Evolutionary conservation across 768 basidiomycete species (phyloP).

Genomic region (Tylopilus sp.): DNA sequence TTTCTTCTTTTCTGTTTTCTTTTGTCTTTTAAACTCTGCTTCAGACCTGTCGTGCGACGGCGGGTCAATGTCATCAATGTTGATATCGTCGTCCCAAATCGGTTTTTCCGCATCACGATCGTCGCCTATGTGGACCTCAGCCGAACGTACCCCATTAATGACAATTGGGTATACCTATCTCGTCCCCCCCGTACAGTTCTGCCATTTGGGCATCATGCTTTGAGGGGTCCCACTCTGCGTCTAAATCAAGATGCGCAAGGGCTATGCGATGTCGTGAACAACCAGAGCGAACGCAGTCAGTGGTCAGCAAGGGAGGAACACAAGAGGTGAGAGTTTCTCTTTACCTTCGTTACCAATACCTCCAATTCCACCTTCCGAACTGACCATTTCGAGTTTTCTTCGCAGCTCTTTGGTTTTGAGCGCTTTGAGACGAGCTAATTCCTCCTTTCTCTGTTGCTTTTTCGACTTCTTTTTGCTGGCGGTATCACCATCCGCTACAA

Average conservation of each 20-base stretch:
- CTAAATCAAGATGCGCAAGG: constrained; percentile 72
- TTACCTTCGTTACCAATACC: constrained; percentile 27
- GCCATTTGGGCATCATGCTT: constrained; percentile 84
- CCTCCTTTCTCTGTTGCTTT: constrained; percentile 49
- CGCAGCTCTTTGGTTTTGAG: constrained; percentile 84
- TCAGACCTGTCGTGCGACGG: constrained; percentile 32
- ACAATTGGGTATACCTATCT: constrained; percentile 27
- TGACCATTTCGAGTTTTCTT: constrained; percentile 69
- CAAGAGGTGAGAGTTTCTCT: neutral
- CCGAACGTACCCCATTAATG: neutral
- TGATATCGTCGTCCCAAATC: constrained; percentile 87
- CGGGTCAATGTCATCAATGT: constrained; percentile 62
- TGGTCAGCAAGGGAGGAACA: neutral
- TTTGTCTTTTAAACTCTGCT: constrained; percentile 28
- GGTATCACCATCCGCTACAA: constrained; percentile 48
- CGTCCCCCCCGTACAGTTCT: constrained; percentile 59
- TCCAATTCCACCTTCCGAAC: constrained; percentile 61
- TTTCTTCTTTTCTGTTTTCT: constrained; percentile 54
- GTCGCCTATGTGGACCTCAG: constrained; percentile 13
- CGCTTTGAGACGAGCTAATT: constrained; percentile 74
- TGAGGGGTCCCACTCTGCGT: constrained; percentile 90
- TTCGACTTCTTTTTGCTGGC: constrained; percentile 43
- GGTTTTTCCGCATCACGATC: constrained; percentile 65
- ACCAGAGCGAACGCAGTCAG: neutral
- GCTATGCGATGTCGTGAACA: constrained; percentile 34